Evolutionary conservation across 495 filamentous ascomycete species (phyloP).

Genomic region (Penicillium psychrofluorescens): DNA sequence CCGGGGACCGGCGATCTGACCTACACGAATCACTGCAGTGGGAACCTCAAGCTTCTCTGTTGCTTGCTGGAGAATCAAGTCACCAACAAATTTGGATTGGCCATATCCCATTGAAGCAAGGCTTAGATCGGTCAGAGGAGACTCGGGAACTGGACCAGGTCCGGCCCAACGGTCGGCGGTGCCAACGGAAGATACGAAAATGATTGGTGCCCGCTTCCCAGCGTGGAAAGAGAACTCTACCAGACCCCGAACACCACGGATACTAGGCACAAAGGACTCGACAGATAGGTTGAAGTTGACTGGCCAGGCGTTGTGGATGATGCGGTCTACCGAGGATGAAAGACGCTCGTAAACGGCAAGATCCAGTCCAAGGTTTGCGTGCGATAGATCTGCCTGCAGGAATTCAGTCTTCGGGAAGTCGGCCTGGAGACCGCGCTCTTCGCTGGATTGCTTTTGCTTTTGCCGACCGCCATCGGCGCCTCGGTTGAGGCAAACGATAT

Average conservation of each 20-base stretch:
- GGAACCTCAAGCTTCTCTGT: background rate
- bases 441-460: conserved; percentile 8
- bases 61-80: conserved; percentile 2
- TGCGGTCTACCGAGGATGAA: conserved; percentile 29
- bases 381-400: conserved; percentile 39
- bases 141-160: conserved; percentile 33
- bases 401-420: conserved; percentile 30
- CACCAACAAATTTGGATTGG: conserved; percentile 35
- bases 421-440: conserved; percentile 2
- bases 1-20: background rate
- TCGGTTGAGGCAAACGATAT: conserved; percentile 52
- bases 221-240: conserved; percentile 40
- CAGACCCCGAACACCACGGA: conserved; percentile 42
- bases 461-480: conserved; percentile 4
- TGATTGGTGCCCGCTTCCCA: conserved; percentile 31
- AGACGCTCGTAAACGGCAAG: conserved; percentile 28
- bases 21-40: background rate
- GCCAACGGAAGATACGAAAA: conserved; percentile 47
- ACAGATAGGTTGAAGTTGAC: conserved; percentile 56
- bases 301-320: conserved; percentile 59
- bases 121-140: conserved; percentile 32
- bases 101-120: conserved; percentile 40
- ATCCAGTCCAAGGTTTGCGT: conserved; percentile 36
- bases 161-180: conserved; percentile 30
- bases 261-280: conserved; percentile 46